Evolutionary conservation across 208 protist species (phyloP), one percentile per base, ranked within the genome.

Genomic region (Lotmaria passim): DNA sequence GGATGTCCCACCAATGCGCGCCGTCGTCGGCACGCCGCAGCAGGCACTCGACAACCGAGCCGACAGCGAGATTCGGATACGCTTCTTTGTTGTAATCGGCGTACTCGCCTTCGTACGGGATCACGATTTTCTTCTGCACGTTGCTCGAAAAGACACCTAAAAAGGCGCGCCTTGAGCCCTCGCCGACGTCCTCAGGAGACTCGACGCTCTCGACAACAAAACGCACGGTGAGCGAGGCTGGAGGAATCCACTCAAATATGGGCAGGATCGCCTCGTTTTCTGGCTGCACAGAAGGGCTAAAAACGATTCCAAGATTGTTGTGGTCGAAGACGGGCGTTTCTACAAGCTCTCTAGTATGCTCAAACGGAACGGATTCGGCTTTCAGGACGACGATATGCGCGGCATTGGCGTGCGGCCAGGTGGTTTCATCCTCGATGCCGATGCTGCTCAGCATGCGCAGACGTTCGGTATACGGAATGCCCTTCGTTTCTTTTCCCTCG

Each of bases 1-100:
- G 38, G 47, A 93, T 62, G 75, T 94, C 89, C 89, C 91, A 96
- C 91, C 91, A 96, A 69, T 94, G 91, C 34, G 87, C 78, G 3
- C 85, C 87, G 60, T 96, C 87, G 59, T 90, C 68, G 30, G 78
- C 82, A 50, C 82, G 70, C 26, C 76, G 71, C 23, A 91, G 76
- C 24, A 94, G 53, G 60, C 91, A 96, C 41, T 94, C 80, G 33
- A 93, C 61, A 33, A 90, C 41, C 52, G 72, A 80, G 21, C 78
- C 82, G 8, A 15, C 69, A 21, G 44, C 63, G 21, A 96, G 34
- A 26, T 75, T 56, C n/a, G 74, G 83, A 57, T 81, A 83, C 21
- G 85, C 75, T 26, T 83, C 78, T 17, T 33, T 34, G 30, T 83
- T 68, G 70, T 75, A 93, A 73, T 96, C 86, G 8, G 73, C 78